Base-by-base conservation (phyloP, 768 basidiomycete species). In the Calocybe indica region DNA sequence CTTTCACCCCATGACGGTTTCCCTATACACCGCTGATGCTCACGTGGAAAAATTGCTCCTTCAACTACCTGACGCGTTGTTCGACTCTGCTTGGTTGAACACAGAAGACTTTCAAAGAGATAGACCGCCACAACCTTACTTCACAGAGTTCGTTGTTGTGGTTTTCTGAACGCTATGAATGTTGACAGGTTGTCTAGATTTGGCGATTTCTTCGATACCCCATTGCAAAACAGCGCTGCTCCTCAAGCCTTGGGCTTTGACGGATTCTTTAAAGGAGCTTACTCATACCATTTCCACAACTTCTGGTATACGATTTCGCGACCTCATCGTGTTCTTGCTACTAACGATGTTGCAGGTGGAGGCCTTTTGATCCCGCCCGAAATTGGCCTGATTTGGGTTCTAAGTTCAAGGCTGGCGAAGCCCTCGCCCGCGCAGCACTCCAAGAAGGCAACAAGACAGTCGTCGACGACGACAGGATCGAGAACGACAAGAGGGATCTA, bases 1-100 rank as follows among this genome's bases (percentile, higher is more conserved):
- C 66, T 95, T 96, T 73, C 93, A 97, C 58, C 92, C 94, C 0
- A 92, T 92, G 88, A 89, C 88, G 11, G 83, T 96, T 11, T 83
- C 86, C 34, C 68, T 77, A 35, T 97, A 96, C 60, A 84, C 85
- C 28, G 83, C 81, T 52, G 93, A 97, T 54, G 88, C 91, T 0
- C 74, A 80, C 49, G 57, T 95, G 33, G 88, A 92, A 45, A 80
- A 78, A 0, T 62, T 95, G 35, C 69, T 96, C 22, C 72, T 90
- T 41, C 74, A 90, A 22, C 66, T 96, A 6, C 93, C 93, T 1
- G 94, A 96, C 59, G 92, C 93, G 6, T 68, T 97, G 38, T 94
- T 95, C 55, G 92, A 96, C 63, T 83, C 91, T 5, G 93, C 94
- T 9, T 96, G 92, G 92, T 68, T 95, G 54, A 95, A 94, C 59